A percentile compares a stretch with the other conserved stretches of the same genome.
phyloP scores from a whole-genome alignment of 306 rosid species.

The Citrullus mucosospermus region DNA sequence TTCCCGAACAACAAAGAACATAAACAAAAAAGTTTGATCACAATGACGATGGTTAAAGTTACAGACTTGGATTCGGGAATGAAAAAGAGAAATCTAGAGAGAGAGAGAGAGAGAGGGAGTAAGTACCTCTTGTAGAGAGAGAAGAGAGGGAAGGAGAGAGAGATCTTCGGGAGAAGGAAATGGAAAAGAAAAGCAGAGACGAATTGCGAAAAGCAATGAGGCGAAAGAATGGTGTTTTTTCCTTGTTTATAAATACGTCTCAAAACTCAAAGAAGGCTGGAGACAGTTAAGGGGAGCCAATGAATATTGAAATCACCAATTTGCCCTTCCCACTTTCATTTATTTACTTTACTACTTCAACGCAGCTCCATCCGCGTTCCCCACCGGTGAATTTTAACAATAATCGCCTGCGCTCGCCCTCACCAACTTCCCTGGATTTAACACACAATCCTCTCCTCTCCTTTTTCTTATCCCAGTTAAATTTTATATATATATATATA shows the following conservation, averaged over 20 bases:
- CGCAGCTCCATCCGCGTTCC: background rate
- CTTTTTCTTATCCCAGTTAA: no score
- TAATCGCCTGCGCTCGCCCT: background rate
- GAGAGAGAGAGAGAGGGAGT: background rate
- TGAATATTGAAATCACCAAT: background rate
- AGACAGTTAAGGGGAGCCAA: slow-evolving; percentile 14
- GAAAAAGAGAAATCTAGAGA: background rate
- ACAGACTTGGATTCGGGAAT: background rate
- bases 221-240: background rate
- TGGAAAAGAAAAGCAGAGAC: background rate
- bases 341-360: background rate
- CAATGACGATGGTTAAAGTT: background rate
- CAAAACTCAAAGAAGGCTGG: background rate
- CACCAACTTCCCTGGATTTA: background rate
- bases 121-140: background rate
- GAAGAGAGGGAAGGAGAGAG: background rate
- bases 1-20: background rate
- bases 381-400: background rate
- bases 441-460: no score
- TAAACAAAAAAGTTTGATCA: background rate
- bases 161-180: background rate
- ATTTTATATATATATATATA: no score
- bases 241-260: background rate
- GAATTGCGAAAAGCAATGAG: background rate
- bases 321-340: background rate